phyloP scores from a whole-genome alignment of 2,329 filamentous ascomycete genomes.

The Pseudogymnoascus sp. region DNA sequence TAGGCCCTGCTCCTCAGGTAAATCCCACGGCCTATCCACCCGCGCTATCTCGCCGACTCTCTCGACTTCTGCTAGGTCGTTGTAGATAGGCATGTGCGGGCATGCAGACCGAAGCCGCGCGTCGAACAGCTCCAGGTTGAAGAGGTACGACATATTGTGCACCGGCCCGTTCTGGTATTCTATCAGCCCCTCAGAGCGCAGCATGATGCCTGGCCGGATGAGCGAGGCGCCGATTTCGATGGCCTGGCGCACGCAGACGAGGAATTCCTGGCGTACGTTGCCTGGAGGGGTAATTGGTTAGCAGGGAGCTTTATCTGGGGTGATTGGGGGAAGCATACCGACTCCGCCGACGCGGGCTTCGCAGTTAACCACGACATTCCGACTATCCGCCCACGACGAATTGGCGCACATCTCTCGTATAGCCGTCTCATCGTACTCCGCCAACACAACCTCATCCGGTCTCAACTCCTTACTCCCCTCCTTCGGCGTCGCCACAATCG shows the following conservation, averaged over 20 bases:
- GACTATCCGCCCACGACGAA: neutral
- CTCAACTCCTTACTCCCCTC: neutral
- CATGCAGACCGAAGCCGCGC: conserved; percentile 10
- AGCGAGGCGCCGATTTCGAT: neutral
- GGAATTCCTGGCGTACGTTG: neutral
- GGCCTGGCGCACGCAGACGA: neutral
- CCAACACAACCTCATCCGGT: neutral
- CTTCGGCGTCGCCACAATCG: neutral
- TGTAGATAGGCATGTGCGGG: conserved; percentile 13
- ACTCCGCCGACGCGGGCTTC: neutral
- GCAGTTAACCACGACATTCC: neutral
- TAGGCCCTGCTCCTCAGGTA: conserved; percentile 14
- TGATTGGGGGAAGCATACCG: neutral
- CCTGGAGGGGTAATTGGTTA: conserved; percentile 9
- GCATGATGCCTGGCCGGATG: neutral
- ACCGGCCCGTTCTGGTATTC: neutral
- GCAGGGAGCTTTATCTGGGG: neutral
- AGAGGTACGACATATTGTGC: conserved; percentile 12
- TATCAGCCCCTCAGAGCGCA: neutral
- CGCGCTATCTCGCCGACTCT: conserved; percentile 8
- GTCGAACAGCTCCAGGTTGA: conserved; percentile 12
- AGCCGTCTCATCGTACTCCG: neutral
- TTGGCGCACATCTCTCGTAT: neutral
- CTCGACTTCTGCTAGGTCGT: conserved; percentile 11
- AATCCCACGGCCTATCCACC: conserved; percentile 19